Percentiles rank a stretch among this genome's conserved stretches.
Evolutionary conservation across 306 rosid genomes (phyloP).

Genomic region (Lathyrus aphaca): DNA sequence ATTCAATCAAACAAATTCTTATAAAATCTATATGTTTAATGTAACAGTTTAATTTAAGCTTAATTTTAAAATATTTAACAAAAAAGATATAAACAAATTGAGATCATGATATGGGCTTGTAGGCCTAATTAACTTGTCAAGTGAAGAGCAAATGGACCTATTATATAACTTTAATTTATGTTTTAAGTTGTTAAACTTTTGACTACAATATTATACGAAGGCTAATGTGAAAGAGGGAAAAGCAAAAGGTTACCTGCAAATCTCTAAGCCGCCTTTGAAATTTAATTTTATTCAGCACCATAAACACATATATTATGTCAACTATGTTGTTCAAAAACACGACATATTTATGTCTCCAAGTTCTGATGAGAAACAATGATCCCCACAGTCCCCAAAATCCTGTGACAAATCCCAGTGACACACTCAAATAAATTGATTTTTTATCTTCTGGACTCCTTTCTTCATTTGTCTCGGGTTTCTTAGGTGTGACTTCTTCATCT

Average conservation of each 20-base stretch:
- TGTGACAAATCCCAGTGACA: constrained; percentile 30
- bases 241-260: constrained; percentile 1
- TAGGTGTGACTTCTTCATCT: background rate
- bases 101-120: too few relatives aligned
- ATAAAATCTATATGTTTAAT: too few relatives aligned
- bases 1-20: too few relatives aligned
- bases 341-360: background rate
- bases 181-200: too few relatives aligned
- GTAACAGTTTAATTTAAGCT: too few relatives aligned
- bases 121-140: too few relatives aligned
- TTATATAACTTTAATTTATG: too few relatives aligned
- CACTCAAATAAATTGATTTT: background rate
- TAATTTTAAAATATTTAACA: too few relatives aligned
- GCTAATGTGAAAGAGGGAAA: background rate
- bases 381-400: constrained; percentile 26
- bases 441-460: background rate
- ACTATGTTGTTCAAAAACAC: background rate
- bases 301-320: background rate
- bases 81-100: too few relatives aligned
- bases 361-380: background rate
- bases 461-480: background rate
- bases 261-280: background rate
- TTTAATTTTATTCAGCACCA: background rate
- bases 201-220: too few relatives aligned
- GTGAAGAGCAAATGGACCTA: too few relatives aligned